Evolutionary conservation across 768 basidiomycete species (phyloP).

Genomic region (Tricholoma sp.): DNA sequence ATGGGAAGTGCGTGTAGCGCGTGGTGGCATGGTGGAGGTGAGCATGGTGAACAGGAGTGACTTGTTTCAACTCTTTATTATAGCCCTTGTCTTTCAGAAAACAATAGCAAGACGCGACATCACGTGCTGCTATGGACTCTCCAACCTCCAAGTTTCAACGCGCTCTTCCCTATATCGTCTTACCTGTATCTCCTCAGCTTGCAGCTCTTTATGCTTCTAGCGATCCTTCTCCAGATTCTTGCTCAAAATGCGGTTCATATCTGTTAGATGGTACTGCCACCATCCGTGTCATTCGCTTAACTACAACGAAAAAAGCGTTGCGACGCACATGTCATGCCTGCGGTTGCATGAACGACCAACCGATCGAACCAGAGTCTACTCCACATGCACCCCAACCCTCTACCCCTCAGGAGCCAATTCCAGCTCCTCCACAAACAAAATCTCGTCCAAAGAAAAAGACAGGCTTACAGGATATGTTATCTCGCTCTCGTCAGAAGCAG

Average conservation of each 20-base stretch:
- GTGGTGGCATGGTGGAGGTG: slow-evolving; percentile 26
- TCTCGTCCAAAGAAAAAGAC: slow-evolving; percentile 49
- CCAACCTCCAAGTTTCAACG: slow-evolving; percentile 40
- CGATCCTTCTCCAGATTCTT: slow-evolving; percentile 26
- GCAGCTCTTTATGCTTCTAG: slow-evolving; percentile 55
- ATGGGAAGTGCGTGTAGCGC: slow-evolving; percentile 19
- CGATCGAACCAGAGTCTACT: slow-evolving; percentile 11
- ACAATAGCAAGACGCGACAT: slow-evolving; percentile 7
- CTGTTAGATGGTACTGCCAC: slow-evolving; percentile 35
- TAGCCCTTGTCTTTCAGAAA: slow-evolving; percentile 17
- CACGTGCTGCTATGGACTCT: slow-evolving; percentile 14
- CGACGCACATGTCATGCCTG: slow-evolving; percentile 28
- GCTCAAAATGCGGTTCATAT: slow-evolving; percentile 50
- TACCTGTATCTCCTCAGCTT: slow-evolving; percentile 48
- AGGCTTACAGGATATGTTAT: slow-evolving; percentile 59
- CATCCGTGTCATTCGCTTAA: slow-evolving; percentile 28
- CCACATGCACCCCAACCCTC: background rate
- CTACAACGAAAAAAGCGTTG: slow-evolving; percentile 11
- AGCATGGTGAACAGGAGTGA: slow-evolving; percentile 10
- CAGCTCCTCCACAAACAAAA: slow-evolving; percentile 18
- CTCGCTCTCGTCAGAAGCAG: slow-evolving; percentile 52
- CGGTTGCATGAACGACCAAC: slow-evolving; percentile 16
- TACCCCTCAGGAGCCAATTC: slow-evolving; percentile 5
- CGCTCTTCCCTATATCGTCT: slow-evolving; percentile 43
- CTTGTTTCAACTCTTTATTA: slow-evolving; percentile 1